Percentiles rank a stretch among this genome's conserved stretches.
phyloP scores from a whole-genome alignment of 306 rosid genomes.

The Quercus gilva region DNA sequence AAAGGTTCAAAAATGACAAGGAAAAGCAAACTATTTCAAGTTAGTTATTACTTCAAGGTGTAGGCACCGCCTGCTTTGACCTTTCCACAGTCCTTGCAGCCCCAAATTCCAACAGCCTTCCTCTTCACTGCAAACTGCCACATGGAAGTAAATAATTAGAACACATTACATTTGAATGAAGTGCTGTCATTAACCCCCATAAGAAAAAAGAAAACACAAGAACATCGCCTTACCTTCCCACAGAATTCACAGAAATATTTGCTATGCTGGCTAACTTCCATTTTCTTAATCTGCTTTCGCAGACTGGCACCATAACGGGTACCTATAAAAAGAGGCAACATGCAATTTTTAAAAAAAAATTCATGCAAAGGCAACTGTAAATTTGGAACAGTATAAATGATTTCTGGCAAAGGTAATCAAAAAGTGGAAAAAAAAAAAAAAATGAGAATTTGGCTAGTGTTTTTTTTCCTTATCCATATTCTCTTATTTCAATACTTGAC shows the following conservation, averaged over 20 bases:
- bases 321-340: constrained; percentile 32
- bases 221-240: constrained; percentile 54
- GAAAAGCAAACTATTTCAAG: neutral
- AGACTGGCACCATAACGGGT: constrained; percentile 92
- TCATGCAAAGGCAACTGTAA: neutral
- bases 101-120: constrained; percentile 88
- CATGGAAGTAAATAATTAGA: constrained; percentile 2
- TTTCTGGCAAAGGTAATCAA: too few species aligned
- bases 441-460: too few species aligned
- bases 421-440: neutral
- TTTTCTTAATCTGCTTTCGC: constrained; percentile 92
- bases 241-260: constrained; percentile 86
- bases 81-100: constrained; percentile 90
- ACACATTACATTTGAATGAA: neutral
- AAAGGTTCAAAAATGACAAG: neutral
- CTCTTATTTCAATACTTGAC: neutral
- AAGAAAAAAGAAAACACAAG: neutral
- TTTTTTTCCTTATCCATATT: neutral
- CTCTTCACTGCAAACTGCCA: constrained; percentile 82
- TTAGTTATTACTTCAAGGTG: constrained; percentile 58
- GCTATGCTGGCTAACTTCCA: constrained; percentile 95
- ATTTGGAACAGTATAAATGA: neutral
- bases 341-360: neutral
- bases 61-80: constrained; percentile 86
- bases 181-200: neutral